These are phyloP conservation scores for Macrocystidia cucumis DNA, from an alignment of 1,284 basidiomycete genomes.

Conservation along the genomic window DNA sequence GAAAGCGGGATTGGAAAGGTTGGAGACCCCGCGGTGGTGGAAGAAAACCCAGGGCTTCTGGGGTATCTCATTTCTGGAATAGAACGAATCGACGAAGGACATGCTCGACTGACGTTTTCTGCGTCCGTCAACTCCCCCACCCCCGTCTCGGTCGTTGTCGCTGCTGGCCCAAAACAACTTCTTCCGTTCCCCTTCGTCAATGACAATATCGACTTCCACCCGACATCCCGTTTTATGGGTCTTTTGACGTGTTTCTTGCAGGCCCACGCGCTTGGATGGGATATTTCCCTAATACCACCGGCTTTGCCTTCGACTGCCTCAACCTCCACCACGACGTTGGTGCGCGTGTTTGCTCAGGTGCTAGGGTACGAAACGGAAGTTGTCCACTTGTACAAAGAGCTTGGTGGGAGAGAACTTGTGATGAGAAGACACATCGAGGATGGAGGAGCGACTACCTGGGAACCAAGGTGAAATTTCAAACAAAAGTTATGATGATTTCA, in stretches of 20 bases:
- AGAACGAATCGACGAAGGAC: constrained; percentile 27
- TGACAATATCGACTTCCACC: constrained; percentile 23
- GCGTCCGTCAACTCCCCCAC: constrained; percentile 18
- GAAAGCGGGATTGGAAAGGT: constrained; percentile 46
- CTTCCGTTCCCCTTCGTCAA: constrained; percentile 31
- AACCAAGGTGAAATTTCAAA: constrained; percentile 40
- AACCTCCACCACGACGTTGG: constrained; percentile 40
- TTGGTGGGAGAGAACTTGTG: constrained; percentile 56
- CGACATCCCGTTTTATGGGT: constrained; percentile 34
- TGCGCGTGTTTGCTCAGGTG: constrained; percentile 39
- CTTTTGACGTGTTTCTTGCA: constrained; percentile 40
- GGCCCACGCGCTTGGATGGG: constrained; percentile 46
- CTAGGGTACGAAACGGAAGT: constrained; percentile 54
- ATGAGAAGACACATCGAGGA: constrained; percentile 49
- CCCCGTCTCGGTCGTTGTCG: constrained; percentile 26
- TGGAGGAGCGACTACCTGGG: constrained; percentile 55
- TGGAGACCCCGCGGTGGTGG: constrained; percentile 34
- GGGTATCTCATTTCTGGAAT: constrained; percentile 41
- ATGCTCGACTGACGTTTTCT: constrained; percentile 35
- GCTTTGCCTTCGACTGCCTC: constrained; percentile 39
- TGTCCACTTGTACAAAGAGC: constrained; percentile 59
- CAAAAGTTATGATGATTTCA: not conserved
- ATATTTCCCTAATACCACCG: constrained; percentile 43
- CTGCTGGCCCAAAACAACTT: constrained; percentile 38
- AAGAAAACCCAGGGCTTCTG: constrained; percentile 39